Evolutionary conservation across 78 protist species (phyloP), one percentile per base, ranked within the genome.

Genomic region (Capsaspora owczarzaki): DNA sequence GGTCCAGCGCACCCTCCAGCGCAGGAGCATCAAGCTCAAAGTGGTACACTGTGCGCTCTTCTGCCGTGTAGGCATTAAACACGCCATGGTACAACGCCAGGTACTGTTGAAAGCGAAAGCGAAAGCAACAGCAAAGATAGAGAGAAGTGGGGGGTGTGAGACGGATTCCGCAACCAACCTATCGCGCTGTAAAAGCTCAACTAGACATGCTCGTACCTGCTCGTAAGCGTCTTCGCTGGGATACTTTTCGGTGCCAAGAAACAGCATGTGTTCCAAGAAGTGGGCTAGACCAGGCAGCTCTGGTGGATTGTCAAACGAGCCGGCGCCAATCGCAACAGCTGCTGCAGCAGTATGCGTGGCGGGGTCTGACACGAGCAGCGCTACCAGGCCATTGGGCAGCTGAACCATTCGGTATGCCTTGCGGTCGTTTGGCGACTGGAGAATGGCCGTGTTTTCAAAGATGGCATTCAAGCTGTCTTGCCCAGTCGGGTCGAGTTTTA

Each of bases 61-160:
- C 33, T 27, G 53, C 42, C 1, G 96, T 93, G 70, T 37, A 90
- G 14, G 96, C 96, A 80, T 93, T 93, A 71, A 76, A 43, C 42
- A 10, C 0, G 53, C 96, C 96, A 5, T 90, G 92, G 74, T 93
- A 74, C 44, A 76, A 33, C 27, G 72, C 1, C 20, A 92, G 66
- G 86, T n/a, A 86, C 74, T 69, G 19, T 19, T 33, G 25, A 80
- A 16, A 49, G 56, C 10, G 16, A 49, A 16, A 49, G 16, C 10
- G 56, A 49, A 49, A 49, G 56, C 10, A 16, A 49, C 56, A 49
- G 56, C 10, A 16, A 49, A 49, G 56, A 49, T 10, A 49, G 56
- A 49, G 56, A 49, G 56, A 49, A 16, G n/a, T n/a, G n/a, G n/a
- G n/a, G n/a, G n/a, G n/a, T n/a, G n/a, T n/a, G n/a, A n/a, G n/a